A percentile compares a stretch with the other conserved stretches of the same genome.
phyloP scores from a whole-genome alignment of 768 basidiomycete genomes.

The Dioszegia hungarica region DNA sequence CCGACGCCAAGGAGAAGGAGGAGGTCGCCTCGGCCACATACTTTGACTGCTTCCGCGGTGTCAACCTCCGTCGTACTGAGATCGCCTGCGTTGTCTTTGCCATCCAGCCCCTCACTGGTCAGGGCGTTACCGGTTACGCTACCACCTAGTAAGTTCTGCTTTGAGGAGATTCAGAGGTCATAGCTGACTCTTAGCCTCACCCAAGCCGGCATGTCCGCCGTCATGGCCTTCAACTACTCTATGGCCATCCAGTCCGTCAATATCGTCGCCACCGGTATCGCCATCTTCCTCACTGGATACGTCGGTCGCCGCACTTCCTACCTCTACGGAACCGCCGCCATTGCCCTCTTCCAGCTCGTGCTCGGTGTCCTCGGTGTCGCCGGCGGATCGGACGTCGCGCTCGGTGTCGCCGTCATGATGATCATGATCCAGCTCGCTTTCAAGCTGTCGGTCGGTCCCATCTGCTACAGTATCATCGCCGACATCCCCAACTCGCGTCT shows the following conservation, averaged over 20 bases:
- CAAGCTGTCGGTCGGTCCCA: slow-evolving; percentile 12
- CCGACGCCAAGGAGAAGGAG: slow-evolving; percentile 7
- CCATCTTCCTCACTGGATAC: slow-evolving; percentile 2
- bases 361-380: slow-evolving; percentile 9
- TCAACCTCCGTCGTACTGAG: slow-evolving; percentile 11
- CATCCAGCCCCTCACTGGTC: not conserved
- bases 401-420: slow-evolving; percentile 7
- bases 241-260: slow-evolving; percentile 18
- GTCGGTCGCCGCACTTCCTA: slow-evolving; percentile 3
- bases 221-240: slow-evolving; percentile 10
- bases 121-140: not conserved
- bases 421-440: slow-evolving; percentile 8
- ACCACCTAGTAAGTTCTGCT: not conserved
- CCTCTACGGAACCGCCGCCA: slow-evolving; percentile 1
- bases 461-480: slow-evolving; percentile 27
- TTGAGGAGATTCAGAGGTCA: not conserved
- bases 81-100: not conserved
- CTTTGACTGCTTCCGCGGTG: slow-evolving; percentile 12
- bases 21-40: not conserved
- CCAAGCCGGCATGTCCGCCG: slow-evolving; percentile 13
- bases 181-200: not conserved
- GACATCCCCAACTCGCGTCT: slow-evolving; percentile 26
- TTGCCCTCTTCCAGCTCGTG: slow-evolving; percentile 3
- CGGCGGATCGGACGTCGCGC: not conserved
- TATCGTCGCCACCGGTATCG: slow-evolving; percentile 9